A percentile compares a stretch with the other conserved stretches of the same genome.
Evolutionary conservation across 1,284 basidiomycete genomes (phyloP).

Genomic region (Cryptococcus jaspeensis): DNA sequence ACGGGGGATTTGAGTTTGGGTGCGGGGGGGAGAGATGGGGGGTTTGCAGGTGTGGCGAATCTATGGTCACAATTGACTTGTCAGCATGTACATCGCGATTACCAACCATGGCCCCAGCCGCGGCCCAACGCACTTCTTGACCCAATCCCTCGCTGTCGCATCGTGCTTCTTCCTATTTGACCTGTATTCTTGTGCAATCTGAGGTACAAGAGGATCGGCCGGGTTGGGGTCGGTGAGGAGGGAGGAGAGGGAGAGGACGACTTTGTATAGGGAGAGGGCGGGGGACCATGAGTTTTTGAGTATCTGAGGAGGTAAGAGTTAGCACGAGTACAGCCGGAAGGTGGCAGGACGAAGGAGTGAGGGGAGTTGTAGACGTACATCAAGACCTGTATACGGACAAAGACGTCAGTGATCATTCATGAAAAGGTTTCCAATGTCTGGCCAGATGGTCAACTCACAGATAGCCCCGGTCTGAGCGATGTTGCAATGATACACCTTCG

Average conservation of each 20-base stretch:
- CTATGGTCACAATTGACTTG: conserved; percentile 17
- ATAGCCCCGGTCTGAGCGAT: conserved; percentile 64
- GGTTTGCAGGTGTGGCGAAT: conserved; percentile 32
- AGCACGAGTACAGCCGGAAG: conserved; percentile 53
- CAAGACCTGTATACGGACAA: conserved; percentile 33
- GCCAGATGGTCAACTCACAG: conserved; percentile 40
- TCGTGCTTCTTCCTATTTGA: conserved; percentile 86
- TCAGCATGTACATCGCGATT: neutral
- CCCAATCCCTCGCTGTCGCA: conserved; percentile 89
- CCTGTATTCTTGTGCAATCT: conserved; percentile 77
- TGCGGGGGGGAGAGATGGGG: conserved; percentile 4
- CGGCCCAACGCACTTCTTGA: conserved; percentile 70
- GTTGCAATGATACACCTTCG: conserved; percentile 92
- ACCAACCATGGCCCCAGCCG: no score
- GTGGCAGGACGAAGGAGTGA: neutral
- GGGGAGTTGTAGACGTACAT: conserved; percentile 29
- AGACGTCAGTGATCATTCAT: neutral
- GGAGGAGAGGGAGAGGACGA: conserved; percentile 81
- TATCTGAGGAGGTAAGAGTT: conserved; percentile 57
- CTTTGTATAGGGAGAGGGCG: conserved; percentile 84
- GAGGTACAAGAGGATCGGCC: conserved; percentile 54
- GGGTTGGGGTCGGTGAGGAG: conserved; percentile 87
- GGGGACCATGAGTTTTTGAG: conserved; percentile 89
- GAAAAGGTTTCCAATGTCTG: neutral
- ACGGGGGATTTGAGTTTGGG: conserved; percentile 6